Evolutionary conservation across 495 filamentous ascomycete species (phyloP), one percentile per base, ranked within the genome.

Genomic region (Achaetomiella virescens): DNA sequence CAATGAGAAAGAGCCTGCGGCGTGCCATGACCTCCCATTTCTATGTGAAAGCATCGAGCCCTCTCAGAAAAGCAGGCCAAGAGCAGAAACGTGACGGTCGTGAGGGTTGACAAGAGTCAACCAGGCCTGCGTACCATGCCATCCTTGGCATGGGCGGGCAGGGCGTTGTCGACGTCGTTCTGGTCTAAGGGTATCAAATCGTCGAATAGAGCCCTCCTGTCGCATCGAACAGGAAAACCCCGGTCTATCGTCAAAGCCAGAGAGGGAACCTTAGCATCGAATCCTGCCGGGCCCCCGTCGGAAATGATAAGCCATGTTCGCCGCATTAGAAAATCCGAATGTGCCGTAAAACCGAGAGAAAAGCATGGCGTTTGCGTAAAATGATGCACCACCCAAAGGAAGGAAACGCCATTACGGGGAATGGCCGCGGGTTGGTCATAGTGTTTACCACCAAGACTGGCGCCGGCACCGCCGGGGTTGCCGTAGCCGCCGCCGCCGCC

Each of bases 371-470:
- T 41, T 29, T 51, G 54, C 48, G 41, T 44, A 48, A 55, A 47
- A 49, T 31, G 47, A 54, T 33, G 46, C 47, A 22, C 20, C 17
- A 20, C n/a, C 18, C 15, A 10, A 25, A 58, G 15, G 40, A 57
- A 52, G 20, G 27, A 60, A 29, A 21, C 41, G 40, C 18, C n/a
- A 49, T 27, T 31, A 29, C n/a, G n/a, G n/a, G 10, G 27, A 44
- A 24, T 61, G 55, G 62, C 20, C 52, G 65, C 40, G 62, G 60
- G 44, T 45, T 55, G 49, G 48, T 49, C 52, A 55, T 54, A 40
- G 49, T 58, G 61, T 46, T 68, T 96, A 97, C 93, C 92, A 98
- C 93, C 93, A 98, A 61, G 84, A 89, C 70, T 88, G 87, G 61
- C 87, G 55, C 84, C 87, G 62, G 84, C 77, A 63, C 89, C 90